Evolutionary conservation across 1,139 yeast species (phyloP), one percentile per base, ranked within the genome.

Genomic region (Candida neerlandica): DNA sequence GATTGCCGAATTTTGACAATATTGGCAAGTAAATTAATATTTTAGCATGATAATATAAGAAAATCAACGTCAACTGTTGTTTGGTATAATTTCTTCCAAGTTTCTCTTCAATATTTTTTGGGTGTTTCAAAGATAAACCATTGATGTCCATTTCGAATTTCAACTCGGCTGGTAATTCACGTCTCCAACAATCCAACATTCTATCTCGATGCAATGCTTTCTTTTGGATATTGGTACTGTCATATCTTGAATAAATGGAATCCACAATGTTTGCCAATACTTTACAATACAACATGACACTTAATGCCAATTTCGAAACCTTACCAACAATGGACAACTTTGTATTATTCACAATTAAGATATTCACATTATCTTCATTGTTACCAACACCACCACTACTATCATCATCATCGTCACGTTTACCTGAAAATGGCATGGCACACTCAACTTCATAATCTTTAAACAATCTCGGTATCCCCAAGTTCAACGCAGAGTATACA

Each of bases 381-480:
- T 73, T 71, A 44, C 73, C 63, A n/a, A n/a, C n/a, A n/a, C n/a
- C n/a, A n/a, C n/a, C n/a, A n/a, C n/a, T n/a, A n/a, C n/a, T n/a
- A n/a, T n/a, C n/a, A 23, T 72, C 73, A 46, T 69, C 70, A 47
- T 77, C 67, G 50, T 66, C 71, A 44, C 58, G 78, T 54, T 82
- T 84, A 47, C 86, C 82, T 26, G 86, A 77, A 44, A 86, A 81
- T 0, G 97, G 96, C 60, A 87, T 69, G 0, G 94, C 92, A 72
- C 96, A 89, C 64, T 89, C 96, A 46, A 89, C 83, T 62, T 89
- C 96, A 59, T 82, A 81, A 63, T 89, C 96, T 60, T 86, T 86
- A 39, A 90, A 67, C 46, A 89, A 67, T 55, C 96, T 72, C 4
- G 96, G 96, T 27, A 89, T 89, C 43, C 97, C 97, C 45, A 90